phyloP scores from a whole-genome alignment of 805 yeast genomes.

The Hanseniaspora meyeri region DNA sequence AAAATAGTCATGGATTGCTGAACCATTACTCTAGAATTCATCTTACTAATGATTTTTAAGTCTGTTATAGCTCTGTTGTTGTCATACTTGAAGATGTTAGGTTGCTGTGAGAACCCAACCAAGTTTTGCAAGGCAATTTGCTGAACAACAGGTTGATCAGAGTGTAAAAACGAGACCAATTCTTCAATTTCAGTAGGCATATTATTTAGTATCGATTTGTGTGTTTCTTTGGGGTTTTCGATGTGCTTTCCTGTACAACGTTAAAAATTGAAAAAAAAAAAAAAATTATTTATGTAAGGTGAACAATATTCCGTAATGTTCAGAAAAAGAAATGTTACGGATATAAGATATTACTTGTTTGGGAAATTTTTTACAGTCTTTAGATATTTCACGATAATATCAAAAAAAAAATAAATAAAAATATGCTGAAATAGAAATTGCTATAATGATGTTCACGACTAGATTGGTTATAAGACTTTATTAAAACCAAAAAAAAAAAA shows the following conservation, averaged over 20 bases:
- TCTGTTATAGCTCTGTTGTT: slow-evolving; percentile 61
- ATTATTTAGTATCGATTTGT: not conserved
- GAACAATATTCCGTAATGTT: too few species aligned
- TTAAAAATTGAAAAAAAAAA: not conserved
- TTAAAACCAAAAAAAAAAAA: not conserved
- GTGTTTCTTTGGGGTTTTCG: slow-evolving; percentile 3
- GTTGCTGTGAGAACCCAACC: slow-evolving; percentile 68
- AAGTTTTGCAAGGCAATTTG: slow-evolving; percentile 76
- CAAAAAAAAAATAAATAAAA: not conserved
- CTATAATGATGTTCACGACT: not conserved
- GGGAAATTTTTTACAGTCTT: not conserved
- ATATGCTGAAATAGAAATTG: too few species aligned
- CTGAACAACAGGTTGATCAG: slow-evolving; percentile 65
- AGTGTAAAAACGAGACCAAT: slow-evolving; percentile 67
- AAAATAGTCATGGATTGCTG: slow-evolving; percentile 65
- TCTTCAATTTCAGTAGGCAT: slow-evolving; percentile 47
- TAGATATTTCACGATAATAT: not conserved
- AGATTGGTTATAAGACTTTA: too few species aligned
- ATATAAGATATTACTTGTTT: not conserved
- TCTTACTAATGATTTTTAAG: slow-evolving; percentile 47
- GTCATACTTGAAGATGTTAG: slow-evolving; percentile 58
- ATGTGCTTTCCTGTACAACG: not conserved
- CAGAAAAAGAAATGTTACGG: not conserved
- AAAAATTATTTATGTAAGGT: not conserved
- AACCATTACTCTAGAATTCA: slow-evolving; percentile 42